Percentiles rank a stretch among this genome's conserved stretches.
Evolutionary conservation across 371 early-diverging fungal species (phyloP).

Genomic region (Catenaria anguillulae): DNA sequence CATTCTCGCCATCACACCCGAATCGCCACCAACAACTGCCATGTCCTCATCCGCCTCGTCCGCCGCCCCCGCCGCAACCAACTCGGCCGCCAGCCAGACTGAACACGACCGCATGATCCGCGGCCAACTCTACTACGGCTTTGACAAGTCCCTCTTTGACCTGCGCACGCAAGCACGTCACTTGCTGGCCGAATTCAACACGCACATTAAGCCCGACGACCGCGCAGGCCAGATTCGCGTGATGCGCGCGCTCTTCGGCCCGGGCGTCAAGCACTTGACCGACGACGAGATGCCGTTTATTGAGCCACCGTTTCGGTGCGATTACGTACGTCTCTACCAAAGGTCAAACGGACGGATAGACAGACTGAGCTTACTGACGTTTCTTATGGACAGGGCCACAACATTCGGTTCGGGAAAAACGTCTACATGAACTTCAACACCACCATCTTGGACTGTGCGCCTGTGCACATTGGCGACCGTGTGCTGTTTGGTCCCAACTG

Average conservation of each 20-base stretch:
- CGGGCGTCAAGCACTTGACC: conserved; percentile 18
- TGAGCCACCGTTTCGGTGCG: conserved; percentile 46
- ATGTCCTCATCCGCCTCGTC: no score
- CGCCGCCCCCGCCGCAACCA: no score
- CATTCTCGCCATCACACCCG: no score
- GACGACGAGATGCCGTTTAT: conserved; percentile 22
- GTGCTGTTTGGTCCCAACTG: conserved; percentile 58
- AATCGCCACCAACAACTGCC: no score
- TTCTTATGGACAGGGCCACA: conserved; percentile 45
- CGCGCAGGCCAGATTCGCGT: conserved; percentile 18
- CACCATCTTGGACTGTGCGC: conserved; percentile 46
- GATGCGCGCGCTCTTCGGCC: conserved; percentile 35
- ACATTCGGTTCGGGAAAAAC: conserved; percentile 47
- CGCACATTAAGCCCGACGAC: conserved; percentile 16
- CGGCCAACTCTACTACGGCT: conserved; percentile 46
- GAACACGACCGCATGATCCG: not conserved
- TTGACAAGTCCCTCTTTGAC: conserved; percentile 34
- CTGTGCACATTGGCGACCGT: conserved; percentile 47
- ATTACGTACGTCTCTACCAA: conserved; percentile 36
- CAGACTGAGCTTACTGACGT: no score
- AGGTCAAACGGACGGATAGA: no score
- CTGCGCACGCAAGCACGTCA: conserved; percentile 29
- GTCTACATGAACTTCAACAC: conserved; percentile 53
- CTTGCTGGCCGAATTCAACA: conserved; percentile 29
- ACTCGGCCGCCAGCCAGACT: no score